Conservation (phyloP, 345 rosid species). For the Hibiscus tridactylites region DNA sequence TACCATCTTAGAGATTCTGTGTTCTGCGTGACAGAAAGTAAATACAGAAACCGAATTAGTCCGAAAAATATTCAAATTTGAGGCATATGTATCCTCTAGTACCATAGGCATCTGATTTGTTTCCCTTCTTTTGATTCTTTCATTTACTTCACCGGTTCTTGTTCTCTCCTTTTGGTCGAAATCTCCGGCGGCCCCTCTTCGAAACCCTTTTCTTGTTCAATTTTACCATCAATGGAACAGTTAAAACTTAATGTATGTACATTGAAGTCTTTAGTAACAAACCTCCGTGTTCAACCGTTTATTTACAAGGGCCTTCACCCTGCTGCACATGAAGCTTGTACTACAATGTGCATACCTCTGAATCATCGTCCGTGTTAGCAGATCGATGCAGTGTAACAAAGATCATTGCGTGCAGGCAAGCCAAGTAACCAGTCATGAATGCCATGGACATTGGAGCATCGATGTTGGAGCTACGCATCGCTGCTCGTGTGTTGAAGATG, state of each 20-base stretch:
- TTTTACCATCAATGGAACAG: background rate
- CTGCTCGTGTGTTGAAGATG: background rate
- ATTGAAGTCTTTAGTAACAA: background rate
- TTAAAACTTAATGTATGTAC: background rate
- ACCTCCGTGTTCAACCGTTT: background rate
- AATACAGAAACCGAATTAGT: background rate
- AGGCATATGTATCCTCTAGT: no score
- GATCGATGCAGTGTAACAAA: background rate
- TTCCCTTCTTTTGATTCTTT: background rate
- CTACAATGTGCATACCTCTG: background rate
- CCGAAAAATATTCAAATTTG: background rate
- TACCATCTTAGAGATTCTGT: background rate
- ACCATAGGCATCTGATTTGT: no score
- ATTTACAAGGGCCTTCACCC: background rate
- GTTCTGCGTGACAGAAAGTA: background rate
- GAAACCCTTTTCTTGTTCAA: background rate
- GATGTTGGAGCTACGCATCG: conserved; percentile 4
- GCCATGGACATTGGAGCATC: no score
- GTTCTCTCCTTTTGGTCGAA: background rate
- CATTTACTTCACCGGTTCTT: background rate
- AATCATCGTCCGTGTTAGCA: background rate
- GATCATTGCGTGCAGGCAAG: no score
- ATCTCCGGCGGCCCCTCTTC: background rate
- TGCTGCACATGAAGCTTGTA: background rate
- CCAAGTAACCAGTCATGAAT: no score